Conservation (phyloP, 768 basidiomycete species). For the Galerina sulciceps region DNA sequence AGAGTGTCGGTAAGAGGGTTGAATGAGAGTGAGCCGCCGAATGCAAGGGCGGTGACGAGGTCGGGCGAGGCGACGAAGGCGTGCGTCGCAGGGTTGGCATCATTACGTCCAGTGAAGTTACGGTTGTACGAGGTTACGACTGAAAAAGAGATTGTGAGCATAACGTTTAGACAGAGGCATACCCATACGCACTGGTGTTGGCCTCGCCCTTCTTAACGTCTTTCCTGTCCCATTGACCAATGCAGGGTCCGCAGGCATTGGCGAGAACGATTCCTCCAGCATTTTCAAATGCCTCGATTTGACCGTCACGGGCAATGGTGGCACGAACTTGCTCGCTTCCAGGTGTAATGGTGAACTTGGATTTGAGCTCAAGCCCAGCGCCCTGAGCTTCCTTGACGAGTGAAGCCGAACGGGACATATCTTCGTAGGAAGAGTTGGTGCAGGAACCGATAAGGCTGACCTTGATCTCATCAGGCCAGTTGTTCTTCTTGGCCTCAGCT, state of each 20-base stretch:
- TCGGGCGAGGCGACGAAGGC: slow-evolving; percentile 94
- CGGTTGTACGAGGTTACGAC: slow-evolving; percentile 99
- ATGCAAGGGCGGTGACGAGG: slow-evolving; percentile 95
- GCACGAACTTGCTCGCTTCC: slow-evolving; percentile 98
- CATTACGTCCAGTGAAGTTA: slow-evolving; percentile 99
- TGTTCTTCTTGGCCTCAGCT: slow-evolving; percentile 88
- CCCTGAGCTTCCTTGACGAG: slow-evolving; percentile 88
- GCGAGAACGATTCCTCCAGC: slow-evolving; percentile 94
- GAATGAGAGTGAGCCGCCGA: slow-evolving; percentile 93
- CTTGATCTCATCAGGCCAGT: slow-evolving; percentile 96
- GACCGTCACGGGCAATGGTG: slow-evolving; percentile 95
- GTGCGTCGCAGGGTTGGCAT: slow-evolving; percentile 98
- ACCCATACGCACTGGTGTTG: slow-evolving; percentile 81
- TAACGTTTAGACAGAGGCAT: not conserved
- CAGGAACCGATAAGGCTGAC: slow-evolving; percentile 98
- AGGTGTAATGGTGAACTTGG: slow-evolving; percentile 97
- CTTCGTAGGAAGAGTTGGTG: slow-evolving; percentile 99
- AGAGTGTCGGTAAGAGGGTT: slow-evolving; percentile 95
- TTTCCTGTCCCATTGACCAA: slow-evolving; percentile 97
- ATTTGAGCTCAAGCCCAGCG: slow-evolving; percentile 88
- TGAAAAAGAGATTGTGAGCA: slow-evolving; percentile 30
- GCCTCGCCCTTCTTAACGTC: slow-evolving; percentile 96
- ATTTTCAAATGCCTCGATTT: slow-evolving; percentile 84
- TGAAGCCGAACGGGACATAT: slow-evolving; percentile 97
- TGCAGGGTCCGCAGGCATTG: slow-evolving; percentile 99